Conservation (phyloP, 352 stramenopile species). For the Detonula confervacea region DNA sequence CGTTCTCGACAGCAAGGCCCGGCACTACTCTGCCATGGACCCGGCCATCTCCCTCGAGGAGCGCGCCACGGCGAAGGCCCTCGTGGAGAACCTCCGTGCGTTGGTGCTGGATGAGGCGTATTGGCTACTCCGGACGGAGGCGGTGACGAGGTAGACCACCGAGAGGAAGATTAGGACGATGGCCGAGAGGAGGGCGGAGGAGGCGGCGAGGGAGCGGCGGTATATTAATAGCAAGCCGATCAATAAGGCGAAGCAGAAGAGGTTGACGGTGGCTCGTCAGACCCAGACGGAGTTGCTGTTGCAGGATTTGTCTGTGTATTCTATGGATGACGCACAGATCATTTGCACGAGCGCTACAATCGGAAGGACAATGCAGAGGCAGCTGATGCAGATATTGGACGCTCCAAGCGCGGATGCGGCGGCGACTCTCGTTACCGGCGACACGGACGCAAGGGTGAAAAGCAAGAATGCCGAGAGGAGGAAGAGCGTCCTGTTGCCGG, state of each 20-base stretch:
- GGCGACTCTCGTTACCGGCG: slow-evolving; percentile 64
- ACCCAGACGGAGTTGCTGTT: slow-evolving; percentile 57
- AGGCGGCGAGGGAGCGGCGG: slow-evolving; percentile 3
- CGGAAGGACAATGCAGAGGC: slow-evolving; percentile 63
- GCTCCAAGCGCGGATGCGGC: slow-evolving; percentile 65
- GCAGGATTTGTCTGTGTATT: slow-evolving; percentile 41
- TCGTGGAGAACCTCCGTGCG: slow-evolving; percentile 53
- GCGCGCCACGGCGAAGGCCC: slow-evolving; percentile 13
- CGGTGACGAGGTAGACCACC: slow-evolving; percentile 27
- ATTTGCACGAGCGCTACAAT: slow-evolving; percentile 74
- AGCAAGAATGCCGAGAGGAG: slow-evolving; percentile 61
- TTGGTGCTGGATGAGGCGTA: slow-evolving; percentile 79
- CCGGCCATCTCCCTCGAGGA: slow-evolving; percentile 26
- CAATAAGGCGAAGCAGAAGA: slow-evolving; percentile 29
- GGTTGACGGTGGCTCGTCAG: slow-evolving; percentile 33
- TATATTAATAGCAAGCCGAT: background rate
- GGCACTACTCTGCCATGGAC: too few relatives aligned
- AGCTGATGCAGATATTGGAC: slow-evolving; percentile 71
- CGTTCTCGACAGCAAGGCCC: background rate
- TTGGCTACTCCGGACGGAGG: slow-evolving; percentile 67
- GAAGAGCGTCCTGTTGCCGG: slow-evolving; percentile 61
- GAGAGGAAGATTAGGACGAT: slow-evolving; percentile 42
- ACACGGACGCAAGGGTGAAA: slow-evolving; percentile 62
- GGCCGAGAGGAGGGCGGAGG: slow-evolving; percentile 10
- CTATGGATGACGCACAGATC: slow-evolving; percentile 54